These are phyloP conservation scores for Halenospora varia DNA, from an alignment of 495 filamentous ascomycete species.

Conservation along the genomic window DNA sequence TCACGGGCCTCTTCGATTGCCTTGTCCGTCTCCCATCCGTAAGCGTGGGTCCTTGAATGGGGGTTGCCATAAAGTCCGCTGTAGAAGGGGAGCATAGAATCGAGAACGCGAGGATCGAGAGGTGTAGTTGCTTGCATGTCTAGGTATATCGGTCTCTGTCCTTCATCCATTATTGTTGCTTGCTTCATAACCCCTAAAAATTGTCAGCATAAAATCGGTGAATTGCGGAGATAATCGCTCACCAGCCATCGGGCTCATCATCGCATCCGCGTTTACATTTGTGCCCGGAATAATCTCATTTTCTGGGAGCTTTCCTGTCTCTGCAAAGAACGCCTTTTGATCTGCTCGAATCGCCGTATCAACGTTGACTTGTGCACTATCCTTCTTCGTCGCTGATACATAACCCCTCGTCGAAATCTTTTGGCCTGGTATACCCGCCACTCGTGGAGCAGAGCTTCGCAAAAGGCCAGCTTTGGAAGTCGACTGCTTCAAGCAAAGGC, in stretches of 20 bases:
- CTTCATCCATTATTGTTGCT: slow-evolving; percentile 90
- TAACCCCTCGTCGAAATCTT: slow-evolving; percentile 52
- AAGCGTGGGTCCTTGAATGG: slow-evolving; percentile 95
- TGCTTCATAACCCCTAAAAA: slow-evolving; percentile 74
- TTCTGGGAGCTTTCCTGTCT: slow-evolving; percentile 65
- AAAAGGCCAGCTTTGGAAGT: slow-evolving; percentile 45
- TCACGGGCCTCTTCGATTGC: slow-evolving; percentile 82
- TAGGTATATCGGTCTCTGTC: slow-evolving; percentile 90
- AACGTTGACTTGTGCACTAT: slow-evolving; percentile 75
- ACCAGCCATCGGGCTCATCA: slow-evolving; percentile 78
- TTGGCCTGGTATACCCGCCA: slow-evolving; percentile 30
- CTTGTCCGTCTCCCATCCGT: slow-evolving; percentile 97
- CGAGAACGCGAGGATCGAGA: slow-evolving; percentile 86
- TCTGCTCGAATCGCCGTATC: slow-evolving; percentile 81
- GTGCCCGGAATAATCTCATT: slow-evolving; percentile 56
- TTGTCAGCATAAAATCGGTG: slow-evolving; percentile 14
- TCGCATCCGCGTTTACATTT: slow-evolving; percentile 55
- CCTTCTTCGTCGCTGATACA: slow-evolving; percentile 78
- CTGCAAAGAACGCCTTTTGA: slow-evolving; percentile 69
- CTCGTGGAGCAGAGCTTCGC: slow-evolving; percentile 37
- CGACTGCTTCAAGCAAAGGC: slow-evolving; percentile 54
- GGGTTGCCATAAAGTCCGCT: slow-evolving; percentile 96
- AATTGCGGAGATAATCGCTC: slow-evolving; percentile 19
- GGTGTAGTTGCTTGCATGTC: slow-evolving; percentile 99
- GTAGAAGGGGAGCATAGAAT: slow-evolving; percentile 93